Evolutionary conservation across 768 basidiomycete genomes (phyloP), one percentile per base, ranked within the genome.

Genomic region (Trametes sanguinea): DNA sequence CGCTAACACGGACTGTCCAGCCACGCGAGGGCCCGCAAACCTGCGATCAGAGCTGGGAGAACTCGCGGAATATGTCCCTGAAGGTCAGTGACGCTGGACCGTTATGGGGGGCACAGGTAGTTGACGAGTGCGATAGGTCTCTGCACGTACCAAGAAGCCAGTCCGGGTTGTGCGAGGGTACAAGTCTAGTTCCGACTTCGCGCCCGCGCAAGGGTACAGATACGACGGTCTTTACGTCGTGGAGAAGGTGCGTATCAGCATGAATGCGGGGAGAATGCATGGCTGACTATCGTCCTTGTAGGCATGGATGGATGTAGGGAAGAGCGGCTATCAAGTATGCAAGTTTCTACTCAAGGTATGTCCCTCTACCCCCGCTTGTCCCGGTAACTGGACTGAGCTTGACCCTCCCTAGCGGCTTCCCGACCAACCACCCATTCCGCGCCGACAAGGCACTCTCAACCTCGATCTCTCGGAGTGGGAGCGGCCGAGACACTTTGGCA

Each of bases 181-280:
- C 47, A 62, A 60, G 4, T 54, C 61, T 1, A 60, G 54, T 7
- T 66, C 68, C 3, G 56, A 62, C 16, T 69, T 35, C 14, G 68
- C 68, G 0, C 68, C 68, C 4, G 45, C 52, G 0, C 17, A 56
- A 29, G 65, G 68, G 13, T 69, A 65, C 40, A 61, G 68, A 10
- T 69, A 69, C 37, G 68, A 69, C 43, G 68, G 68, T 0, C 59
- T 69, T 6, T 69, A 69, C 30, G 14, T 39, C 8, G 68, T 69
- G 0, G 56, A 60, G 11, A 22, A 45, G 32, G 68, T 69, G 44
- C 17, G 65, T 5, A 6, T 22, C 22, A 6, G 10, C 33, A 1
- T 2, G 6, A 13, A 14, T 53, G 17, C 30, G 27, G 3, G 0
- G 3, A 30, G 17, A 14, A 16, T 30, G n/a, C 35, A 6, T 37